Conservation (phyloP, 75 land plant genomes). For the Adiantum capillusveneris region DNA sequence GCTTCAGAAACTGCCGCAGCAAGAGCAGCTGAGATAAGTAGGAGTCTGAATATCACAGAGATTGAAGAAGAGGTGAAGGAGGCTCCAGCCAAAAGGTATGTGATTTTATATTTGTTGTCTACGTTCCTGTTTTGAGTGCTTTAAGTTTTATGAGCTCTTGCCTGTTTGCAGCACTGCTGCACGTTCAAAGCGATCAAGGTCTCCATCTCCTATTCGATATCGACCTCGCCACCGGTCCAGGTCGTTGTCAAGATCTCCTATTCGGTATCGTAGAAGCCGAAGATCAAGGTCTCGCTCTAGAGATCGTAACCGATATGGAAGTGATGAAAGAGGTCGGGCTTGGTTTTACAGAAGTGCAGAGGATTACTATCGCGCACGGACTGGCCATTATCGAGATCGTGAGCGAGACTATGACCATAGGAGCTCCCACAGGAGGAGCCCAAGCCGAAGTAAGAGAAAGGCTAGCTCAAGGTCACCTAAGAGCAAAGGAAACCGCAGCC, state of each 20-base stretch:
- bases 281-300: constrained; percentile 61
- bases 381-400: constrained; percentile 11
- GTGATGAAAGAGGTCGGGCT: constrained; percentile 40
- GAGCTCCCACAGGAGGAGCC: constrained; percentile 49
- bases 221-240: constrained; percentile 49
- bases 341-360: constrained; percentile 44
- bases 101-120: too few species aligned
- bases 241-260: constrained; percentile 52
- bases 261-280: constrained; percentile 38
- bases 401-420: constrained; percentile 14
- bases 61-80: constrained; percentile 34
- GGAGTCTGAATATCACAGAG: constrained; percentile 64
- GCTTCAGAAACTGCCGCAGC: constrained; percentile 91
- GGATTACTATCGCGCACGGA: constrained; percentile 25
- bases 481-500: constrained; percentile 26
- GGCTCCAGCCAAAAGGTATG: constrained; percentile 31
- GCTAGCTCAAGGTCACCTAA: constrained; percentile 55
- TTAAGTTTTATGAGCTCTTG: constrained; percentile 1
- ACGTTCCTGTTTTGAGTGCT: neutral
- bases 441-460: constrained; percentile 29
- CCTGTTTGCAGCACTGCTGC: constrained; percentile 38
- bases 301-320: constrained; percentile 21
- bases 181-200: constrained; percentile 44
- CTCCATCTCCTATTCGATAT: constrained; percentile 70
- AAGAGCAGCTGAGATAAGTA: constrained; percentile 89